Base-by-base conservation (phyloP, 2,329 filamentous ascomycete genomes). In the Beauveria scarabaeidicola region DNA sequence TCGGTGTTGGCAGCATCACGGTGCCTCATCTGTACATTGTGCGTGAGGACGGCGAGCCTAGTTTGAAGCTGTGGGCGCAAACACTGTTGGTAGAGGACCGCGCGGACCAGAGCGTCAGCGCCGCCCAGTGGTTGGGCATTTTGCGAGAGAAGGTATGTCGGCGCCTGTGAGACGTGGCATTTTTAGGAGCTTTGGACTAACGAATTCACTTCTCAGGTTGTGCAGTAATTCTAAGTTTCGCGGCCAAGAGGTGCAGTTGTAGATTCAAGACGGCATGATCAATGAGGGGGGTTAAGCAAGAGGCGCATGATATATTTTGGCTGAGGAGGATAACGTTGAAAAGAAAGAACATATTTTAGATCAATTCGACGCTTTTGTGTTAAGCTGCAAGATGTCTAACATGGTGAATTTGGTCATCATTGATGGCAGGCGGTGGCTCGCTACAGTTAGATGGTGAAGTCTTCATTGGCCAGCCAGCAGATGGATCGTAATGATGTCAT, bases 11-110 rank as follows among this genome's bases (percentile, higher is more conserved):
- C 63, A 96, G 91, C 73, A 96, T 97, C 65, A 84, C 87, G n/a
- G 85, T 95, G 63, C 94, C 94, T 52, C 90, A 96, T 69, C 78
- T 99, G 60, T 99, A 97, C 72, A 82, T 97, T 67, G 89, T 97
- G 63, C 86, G 92, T 67, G 93, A 97, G 74, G 94, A 97, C 69
- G 94, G 94, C 56, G 94, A 99, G 76, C 94, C 94, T 36, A 93
- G 90, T 68, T 78, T 99, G 72, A 92, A 95, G 75, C 78, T 97
- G 64, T 99, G 94, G 94, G 94, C 94, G 48, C 93, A 97, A 79
- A 97, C 94, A 47, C 79, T 97, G 74, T 78, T 99, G 68, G 88
- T 99, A 51, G 94, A 99, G 75, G 94, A 99, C 75, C 82, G 93
- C 65, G 91, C 93, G 59, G 94, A 99, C 72, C 91, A 97, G 76